Conservation (phyloP, 2,329 filamentous ascomycete species). For the Penicillium sp. region DNA sequence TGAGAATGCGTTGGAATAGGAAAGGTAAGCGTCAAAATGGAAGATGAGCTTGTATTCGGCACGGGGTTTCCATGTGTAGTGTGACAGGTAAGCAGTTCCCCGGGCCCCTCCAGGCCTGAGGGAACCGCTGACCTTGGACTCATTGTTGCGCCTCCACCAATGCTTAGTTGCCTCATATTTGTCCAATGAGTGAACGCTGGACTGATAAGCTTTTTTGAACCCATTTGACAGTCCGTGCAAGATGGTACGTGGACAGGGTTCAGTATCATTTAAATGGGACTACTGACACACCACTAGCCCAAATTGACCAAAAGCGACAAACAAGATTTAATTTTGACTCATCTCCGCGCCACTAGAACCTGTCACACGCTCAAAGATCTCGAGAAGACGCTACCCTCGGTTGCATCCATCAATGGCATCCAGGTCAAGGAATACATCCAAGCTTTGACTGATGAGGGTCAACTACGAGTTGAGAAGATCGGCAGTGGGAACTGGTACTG, state of each 20-base stretch:
- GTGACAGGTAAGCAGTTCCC: neutral
- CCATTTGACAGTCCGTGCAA: neutral
- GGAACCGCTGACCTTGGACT: neutral
- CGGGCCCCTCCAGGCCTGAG: neutral
- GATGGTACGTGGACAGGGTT: constrained; percentile 17
- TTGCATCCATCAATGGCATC: constrained; percentile 65
- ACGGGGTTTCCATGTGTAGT: neutral
- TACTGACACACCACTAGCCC: constrained; percentile 42
- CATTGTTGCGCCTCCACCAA: constrained; percentile 11
- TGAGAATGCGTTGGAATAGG: neutral
- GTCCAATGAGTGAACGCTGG: constrained; percentile 1
- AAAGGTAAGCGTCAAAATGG: too few relatives aligned
- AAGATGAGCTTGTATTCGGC: neutral
- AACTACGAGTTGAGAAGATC: constrained; percentile 67
- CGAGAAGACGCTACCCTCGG: constrained; percentile 61
- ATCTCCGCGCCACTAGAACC: constrained; percentile 60
- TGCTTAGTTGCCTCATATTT: constrained; percentile 8
- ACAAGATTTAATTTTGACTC: constrained; percentile 57
- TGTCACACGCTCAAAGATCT: constrained; percentile 68
- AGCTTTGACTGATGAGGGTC: constrained; percentile 59
- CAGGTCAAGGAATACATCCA: constrained; percentile 68
- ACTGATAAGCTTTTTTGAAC: constrained; percentile 2
- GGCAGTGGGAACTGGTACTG: constrained; percentile 72
- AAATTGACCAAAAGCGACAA: constrained; percentile 61
- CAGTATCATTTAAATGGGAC: neutral